Evolutionary conservation across 2,329 filamentous ascomycete genomes (phyloP), one percentile per base, ranked within the genome.

Genomic region (Ceratocystis albifundus): DNA sequence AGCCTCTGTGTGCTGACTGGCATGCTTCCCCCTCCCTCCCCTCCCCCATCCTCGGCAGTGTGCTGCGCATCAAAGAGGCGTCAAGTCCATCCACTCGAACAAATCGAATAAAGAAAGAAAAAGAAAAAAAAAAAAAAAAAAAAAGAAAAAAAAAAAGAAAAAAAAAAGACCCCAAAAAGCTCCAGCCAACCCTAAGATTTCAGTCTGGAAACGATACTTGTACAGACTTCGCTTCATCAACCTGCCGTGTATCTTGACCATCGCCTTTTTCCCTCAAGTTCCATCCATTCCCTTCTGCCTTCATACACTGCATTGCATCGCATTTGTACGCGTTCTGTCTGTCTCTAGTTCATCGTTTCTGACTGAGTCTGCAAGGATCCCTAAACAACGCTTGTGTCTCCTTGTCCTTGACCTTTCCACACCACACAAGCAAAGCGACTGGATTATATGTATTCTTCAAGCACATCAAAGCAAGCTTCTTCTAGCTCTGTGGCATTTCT

Each of bases 221-320:
- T 25, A 59, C 53, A 59, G 53, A 59, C n/a, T 17, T 59, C 53
- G 53, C 53, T 59, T 32, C 53, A 59, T 59, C 53, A 15, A 5
- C 25, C 53, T 59, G 53, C 28, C 25, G 53, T 59, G 53, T 59
- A 59, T 59, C 53, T 59, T 59, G 53, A 59, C 53, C 28, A 32
- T 59, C 53, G 53, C 53, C 53, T 59, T 59, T 59, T 59, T 59
- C 30, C 22, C 28, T 15, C 25, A 59, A 32, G 12, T 6, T 8
- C 17, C 7, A 30, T 30, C 32, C 53, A 25, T 30, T 59, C 22
- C 20, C 28, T 59, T 59, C 17, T 59, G 0, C 22, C 12, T 28
- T 36, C 53, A 17, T 59, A 32, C 25, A n/a, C 22, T 28, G 53
- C 53, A 30, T 57, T 30, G 53, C 28, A 59, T 59, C 32, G 53